Conservation (phyloP, 345 rosid species). For the Eucalyptus curtisii region DNA sequence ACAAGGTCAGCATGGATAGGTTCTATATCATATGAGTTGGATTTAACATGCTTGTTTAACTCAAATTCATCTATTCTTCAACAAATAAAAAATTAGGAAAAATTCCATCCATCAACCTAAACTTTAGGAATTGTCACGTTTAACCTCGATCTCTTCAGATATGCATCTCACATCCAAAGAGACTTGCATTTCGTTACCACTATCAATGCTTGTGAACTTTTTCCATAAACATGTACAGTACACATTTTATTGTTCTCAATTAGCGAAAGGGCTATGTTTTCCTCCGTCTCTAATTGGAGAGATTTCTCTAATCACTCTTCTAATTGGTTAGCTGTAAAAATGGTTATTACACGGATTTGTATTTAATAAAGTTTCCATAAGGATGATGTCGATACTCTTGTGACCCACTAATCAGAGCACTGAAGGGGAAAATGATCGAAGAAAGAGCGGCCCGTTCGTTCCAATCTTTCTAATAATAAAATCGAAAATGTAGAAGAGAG, state of each 20-base stretch:
- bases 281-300: neutral
- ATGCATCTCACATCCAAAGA: neutral
- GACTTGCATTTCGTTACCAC: neutral
- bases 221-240: neutral
- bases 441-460: neutral
- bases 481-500: neutral
- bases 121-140: neutral
- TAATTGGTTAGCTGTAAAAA: neutral
- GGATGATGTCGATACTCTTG: neutral
- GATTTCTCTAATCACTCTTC: neutral
- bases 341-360: neutral
- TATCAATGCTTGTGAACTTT: neutral
- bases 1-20: neutral
- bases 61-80: neutral
- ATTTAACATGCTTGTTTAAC: neutral
- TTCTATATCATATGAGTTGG: neutral
- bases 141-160: neutral
- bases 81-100: neutral
- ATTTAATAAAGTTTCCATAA: neutral
- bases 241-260: neutral
- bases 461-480: neutral
- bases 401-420: neutral
- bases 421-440: neutral
- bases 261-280: neutral
- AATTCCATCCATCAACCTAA: neutral